Evolutionary conservation across 2,329 filamentous ascomycete genomes (phyloP).

Genomic region (Ophiocordyceps polyrhachis-furcata): DNA sequence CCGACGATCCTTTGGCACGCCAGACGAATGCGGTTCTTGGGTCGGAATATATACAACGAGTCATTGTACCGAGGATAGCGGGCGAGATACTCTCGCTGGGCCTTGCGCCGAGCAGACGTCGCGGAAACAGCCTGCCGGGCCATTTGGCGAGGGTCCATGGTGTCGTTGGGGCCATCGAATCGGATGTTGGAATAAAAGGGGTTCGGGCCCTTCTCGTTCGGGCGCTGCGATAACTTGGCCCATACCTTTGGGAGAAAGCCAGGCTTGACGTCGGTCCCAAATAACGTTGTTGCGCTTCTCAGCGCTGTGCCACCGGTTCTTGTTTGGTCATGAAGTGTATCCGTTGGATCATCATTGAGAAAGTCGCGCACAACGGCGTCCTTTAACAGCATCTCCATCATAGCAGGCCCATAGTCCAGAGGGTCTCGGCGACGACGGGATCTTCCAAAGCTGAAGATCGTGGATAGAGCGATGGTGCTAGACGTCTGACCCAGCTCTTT

Average conservation of each 20-base stretch:
- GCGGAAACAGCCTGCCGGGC: conserved; percentile 79
- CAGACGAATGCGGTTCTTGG: conserved; percentile 57
- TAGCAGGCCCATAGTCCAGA: conserved; percentile 76
- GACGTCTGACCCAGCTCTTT: conserved; percentile 61
- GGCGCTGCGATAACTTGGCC: conserved; percentile 35
- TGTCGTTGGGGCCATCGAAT: conserved; percentile 56
- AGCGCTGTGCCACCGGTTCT: conserved; percentile 15
- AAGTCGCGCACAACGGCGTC: conserved; percentile 93
- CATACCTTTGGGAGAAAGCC: conserved; percentile 42
- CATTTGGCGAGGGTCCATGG: conserved; percentile 69
- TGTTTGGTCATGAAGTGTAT: conserved; percentile 9
- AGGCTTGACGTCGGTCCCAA: conserved; percentile 28
- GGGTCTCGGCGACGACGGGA: conserved; percentile 53
- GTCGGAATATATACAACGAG: conserved; percentile 70
- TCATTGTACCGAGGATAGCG: conserved; percentile 86
- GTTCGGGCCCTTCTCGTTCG: conserved; percentile 62
- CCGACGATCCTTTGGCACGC: conserved; percentile 82
- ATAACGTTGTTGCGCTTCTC: conserved; percentile 12
- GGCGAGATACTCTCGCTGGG: conserved; percentile 76
- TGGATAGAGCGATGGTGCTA: conserved; percentile 58
- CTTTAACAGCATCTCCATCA: conserved; percentile 90
- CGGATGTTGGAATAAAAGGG: conserved; percentile 72
- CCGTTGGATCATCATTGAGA: conserved; percentile 51
- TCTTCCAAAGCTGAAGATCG: conserved; percentile 46
- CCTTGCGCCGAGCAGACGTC: conserved; percentile 63